Conservation (phyloP, 352 stramenopile genomes). For the Pythium volutum region DNA sequence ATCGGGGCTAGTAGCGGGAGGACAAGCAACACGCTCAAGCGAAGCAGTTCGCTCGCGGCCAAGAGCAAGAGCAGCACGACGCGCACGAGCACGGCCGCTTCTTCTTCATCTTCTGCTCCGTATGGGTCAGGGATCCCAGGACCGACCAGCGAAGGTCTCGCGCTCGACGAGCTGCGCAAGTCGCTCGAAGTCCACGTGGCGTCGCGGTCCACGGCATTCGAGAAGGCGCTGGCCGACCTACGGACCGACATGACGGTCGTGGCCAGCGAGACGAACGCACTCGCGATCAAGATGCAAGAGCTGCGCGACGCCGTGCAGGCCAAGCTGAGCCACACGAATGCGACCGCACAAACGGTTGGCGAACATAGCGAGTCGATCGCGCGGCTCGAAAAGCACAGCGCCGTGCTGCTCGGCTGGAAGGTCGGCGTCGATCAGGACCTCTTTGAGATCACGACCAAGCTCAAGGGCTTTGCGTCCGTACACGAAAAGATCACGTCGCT, state of each 20-base stretch:
- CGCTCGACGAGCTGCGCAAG: conserved; percentile 33
- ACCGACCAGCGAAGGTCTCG: neutral
- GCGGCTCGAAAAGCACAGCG: conserved; percentile 73
- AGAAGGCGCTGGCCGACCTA: conserved; percentile 66
- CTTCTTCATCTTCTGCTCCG: too few species aligned
- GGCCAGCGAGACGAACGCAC: conserved; percentile 35
- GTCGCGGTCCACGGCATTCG: conserved; percentile 45
- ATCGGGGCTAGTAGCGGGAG: neutral
- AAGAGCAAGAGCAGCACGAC: conserved; percentile 9
- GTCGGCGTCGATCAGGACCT: conserved; percentile 62
- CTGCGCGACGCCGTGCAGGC: conserved; percentile 41
- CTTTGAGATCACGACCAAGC: conserved; percentile 46
- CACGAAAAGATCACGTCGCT: conserved; percentile 56
- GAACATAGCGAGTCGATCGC: conserved; percentile 53
- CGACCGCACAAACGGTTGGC: conserved; percentile 34
- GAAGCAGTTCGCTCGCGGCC: conserved; percentile 9
- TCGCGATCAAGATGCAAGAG: conserved; percentile 46
- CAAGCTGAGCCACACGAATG: conserved; percentile 29
- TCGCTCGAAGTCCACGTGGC: conserved; percentile 64
- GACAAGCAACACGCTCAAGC: conserved; percentile 5
- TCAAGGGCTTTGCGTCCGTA: conserved; percentile 47
- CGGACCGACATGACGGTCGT: conserved; percentile 56
- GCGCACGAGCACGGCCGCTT: neutral
- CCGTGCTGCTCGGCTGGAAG: conserved; percentile 57
- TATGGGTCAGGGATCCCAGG: neutral